Percentiles rank a stretch among this genome's conserved stretches.
phyloP scores from a whole-genome alignment of 2,329 filamentous ascomycete species.

The Monosporascus sp. region DNA sequence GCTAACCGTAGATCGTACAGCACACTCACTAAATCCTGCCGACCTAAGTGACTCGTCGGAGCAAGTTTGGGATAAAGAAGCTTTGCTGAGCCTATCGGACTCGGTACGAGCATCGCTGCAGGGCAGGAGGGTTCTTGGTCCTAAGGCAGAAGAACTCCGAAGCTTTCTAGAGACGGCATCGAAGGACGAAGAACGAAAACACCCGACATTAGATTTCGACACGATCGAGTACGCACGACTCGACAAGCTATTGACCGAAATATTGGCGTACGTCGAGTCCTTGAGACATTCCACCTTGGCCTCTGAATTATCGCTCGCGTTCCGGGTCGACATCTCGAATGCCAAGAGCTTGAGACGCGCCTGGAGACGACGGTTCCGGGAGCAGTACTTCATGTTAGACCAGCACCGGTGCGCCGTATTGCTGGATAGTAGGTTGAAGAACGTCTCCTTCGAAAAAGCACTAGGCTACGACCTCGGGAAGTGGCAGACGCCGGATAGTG shows the following conservation, averaged over 20 bases:
- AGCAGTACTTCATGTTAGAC: slow-evolving; percentile 41
- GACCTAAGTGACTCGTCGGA: slow-evolving; percentile 13
- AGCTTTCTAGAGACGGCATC: slow-evolving; percentile 34
- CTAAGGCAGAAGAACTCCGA: slow-evolving; percentile 30
- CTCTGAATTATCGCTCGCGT: slow-evolving; percentile 21
- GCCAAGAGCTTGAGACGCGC: slow-evolving; percentile 35
- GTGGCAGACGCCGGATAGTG: slow-evolving; percentile 31
- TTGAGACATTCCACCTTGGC: slow-evolving; percentile 25
- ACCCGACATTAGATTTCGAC: slow-evolving; percentile 31
- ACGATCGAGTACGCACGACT: slow-evolving; percentile 32
- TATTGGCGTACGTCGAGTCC: slow-evolving; percentile 35
- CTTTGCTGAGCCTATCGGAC: slow-evolving; percentile 37
- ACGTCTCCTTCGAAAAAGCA: slow-evolving; percentile 33
- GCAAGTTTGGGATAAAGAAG: slow-evolving; percentile 11
- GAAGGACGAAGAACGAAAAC: slow-evolving; percentile 31
- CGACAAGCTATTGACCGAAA: slow-evolving; percentile 37
- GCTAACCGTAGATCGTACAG: slow-evolving; percentile 5
- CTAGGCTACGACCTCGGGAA: slow-evolving; percentile 25
- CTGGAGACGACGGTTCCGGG: slow-evolving; percentile 40
- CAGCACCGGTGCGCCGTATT: slow-evolving; percentile 34
- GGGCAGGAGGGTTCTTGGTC: slow-evolving; percentile 25
- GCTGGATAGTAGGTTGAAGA: slow-evolving; percentile 32
- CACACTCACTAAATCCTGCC: slow-evolving; percentile 8
- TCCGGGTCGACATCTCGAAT: slow-evolving; percentile 29
- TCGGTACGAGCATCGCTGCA: slow-evolving; percentile 32